Percentiles rank a stretch among this genome's conserved stretches.
Conservation (phyloP, 2,329 filamentous ascomycete genomes). For the Orbilia oligospora region DNA sequence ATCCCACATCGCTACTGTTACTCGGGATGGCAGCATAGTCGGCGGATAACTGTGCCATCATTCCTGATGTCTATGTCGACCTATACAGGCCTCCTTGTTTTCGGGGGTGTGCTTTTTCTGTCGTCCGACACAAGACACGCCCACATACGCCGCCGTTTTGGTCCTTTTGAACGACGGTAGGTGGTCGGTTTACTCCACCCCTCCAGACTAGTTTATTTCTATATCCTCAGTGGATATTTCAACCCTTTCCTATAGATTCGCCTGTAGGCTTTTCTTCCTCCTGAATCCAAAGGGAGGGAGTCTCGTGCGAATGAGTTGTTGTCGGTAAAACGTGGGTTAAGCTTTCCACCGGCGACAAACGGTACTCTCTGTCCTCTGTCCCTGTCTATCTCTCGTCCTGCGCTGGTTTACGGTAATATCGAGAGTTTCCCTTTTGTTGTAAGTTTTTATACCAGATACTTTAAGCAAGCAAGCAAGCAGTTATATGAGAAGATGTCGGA, state of each 20-base stretch:
- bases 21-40: slow-evolving; percentile 50
- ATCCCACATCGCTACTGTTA: slow-evolving; percentile 30
- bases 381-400: not conserved
- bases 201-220: too few relatives aligned
- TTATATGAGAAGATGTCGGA: not conserved
- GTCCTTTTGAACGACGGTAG: too few relatives aligned
- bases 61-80: not conserved
- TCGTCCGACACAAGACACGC: not conserved
- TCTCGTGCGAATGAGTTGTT: not conserved
- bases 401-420: not conserved
- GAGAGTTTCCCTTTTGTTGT: not conserved
- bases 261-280: not conserved
- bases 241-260: not conserved
- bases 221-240: not conserved
- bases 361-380: not conserved
- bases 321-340: slow-evolving; percentile 1
- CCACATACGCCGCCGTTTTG: not conserved
- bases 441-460: too few relatives aligned
- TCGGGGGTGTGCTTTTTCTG: not conserved
- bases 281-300: not conserved
- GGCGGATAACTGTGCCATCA: slow-evolving; percentile 39
- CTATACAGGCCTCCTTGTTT: not conserved
- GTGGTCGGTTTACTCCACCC: not conserved
- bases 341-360: slow-evolving; percentile 1
- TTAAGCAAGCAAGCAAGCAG: too few relatives aligned